Percentiles rank a stretch among this genome's conserved stretches.
phyloP scores from a whole-genome alignment of 345 rosid genomes.

The Anastatica hierochuntica region DNA sequence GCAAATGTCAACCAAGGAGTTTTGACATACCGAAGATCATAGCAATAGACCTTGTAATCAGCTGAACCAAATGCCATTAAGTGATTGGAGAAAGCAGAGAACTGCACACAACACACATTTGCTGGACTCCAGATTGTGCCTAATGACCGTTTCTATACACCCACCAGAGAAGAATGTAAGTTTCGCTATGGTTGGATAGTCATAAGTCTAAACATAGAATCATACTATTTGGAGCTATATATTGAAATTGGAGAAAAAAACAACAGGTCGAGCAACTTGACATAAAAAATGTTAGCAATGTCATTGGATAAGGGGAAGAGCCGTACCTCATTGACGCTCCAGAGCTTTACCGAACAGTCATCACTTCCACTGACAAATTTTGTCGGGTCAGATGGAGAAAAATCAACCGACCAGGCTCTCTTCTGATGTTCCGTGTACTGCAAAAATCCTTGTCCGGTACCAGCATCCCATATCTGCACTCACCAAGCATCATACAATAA shows the following conservation, averaged over 20 bases:
- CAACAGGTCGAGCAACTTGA: not conserved
- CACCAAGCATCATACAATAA: slow-evolving; percentile 28
- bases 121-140: slow-evolving; percentile 63
- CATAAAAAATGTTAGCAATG: not conserved
- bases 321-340: slow-evolving; percentile 71
- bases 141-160: slow-evolving; percentile 58
- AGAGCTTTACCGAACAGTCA: slow-evolving; percentile 78
- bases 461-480: slow-evolving; percentile 76
- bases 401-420: slow-evolving; percentile 96
- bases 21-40: slow-evolving; percentile 62
- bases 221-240: not conserved
- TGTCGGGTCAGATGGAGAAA: slow-evolving; percentile 67
- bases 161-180: slow-evolving; percentile 6
- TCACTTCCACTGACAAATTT: slow-evolving; percentile 90
- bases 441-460: slow-evolving; percentile 62
- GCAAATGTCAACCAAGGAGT: slow-evolving; percentile 65
- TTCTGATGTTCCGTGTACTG: slow-evolving; percentile 66
- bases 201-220: not conserved
- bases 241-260: not conserved
- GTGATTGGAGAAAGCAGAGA: slow-evolving; percentile 58
- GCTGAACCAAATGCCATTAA: slow-evolving; percentile 80
- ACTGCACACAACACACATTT: slow-evolving; percentile 81
- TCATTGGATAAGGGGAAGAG: slow-evolving; percentile 10
- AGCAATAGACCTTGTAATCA: slow-evolving; percentile 68
- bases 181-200: not conserved